Conservation (phyloP, 257 asterid species). For the Primulina eburnea region DNA sequence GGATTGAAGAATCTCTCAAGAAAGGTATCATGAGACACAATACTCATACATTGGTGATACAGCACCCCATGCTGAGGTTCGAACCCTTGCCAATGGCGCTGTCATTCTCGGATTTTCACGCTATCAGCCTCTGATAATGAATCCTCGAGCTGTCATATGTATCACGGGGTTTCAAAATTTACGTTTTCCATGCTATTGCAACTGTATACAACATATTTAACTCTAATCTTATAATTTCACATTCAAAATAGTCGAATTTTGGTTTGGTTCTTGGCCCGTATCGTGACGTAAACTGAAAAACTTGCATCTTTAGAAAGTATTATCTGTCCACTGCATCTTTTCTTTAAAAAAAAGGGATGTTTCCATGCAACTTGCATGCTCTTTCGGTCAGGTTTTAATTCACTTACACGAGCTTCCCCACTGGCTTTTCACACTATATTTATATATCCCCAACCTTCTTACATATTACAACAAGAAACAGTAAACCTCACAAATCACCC, state of each 20-base stretch:
- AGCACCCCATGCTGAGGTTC: not conserved
- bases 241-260: not conserved
- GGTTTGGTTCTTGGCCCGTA: not conserved
- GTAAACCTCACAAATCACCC: not conserved
- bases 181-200: not conserved
- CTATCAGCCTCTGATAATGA: not conserved
- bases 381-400: not conserved
- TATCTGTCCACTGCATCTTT: not conserved
- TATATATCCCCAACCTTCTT: not conserved
- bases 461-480: no score
- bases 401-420: not conserved
- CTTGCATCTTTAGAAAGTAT: not conserved
- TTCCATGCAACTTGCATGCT: not conserved
- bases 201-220: not conserved
- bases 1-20: constrained; percentile 83
- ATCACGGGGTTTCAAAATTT: not conserved
- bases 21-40: constrained; percentile 51
- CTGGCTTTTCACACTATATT: no score
- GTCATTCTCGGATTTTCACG: not conserved
- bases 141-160: not conserved
- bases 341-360: not conserved
- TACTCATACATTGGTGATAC: not conserved
- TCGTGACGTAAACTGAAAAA: not conserved
- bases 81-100: not conserved
- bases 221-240: no score